Base-by-base conservation (phyloP, 2,329 filamentous ascomycete species). In the Neofusicoccum laricinum region DNA sequence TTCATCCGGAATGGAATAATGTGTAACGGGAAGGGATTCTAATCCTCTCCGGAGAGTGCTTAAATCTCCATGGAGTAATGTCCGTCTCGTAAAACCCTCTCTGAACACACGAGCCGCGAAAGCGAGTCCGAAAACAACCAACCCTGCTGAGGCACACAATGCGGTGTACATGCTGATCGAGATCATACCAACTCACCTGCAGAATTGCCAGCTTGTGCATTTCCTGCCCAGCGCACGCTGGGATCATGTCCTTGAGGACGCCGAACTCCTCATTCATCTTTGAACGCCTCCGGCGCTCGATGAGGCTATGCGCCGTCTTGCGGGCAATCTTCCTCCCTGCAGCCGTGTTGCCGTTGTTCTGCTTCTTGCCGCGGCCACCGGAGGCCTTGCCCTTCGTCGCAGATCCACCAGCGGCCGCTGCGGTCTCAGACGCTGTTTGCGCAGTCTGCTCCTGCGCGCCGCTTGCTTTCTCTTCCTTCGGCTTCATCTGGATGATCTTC, bases 181-280 rank as follows among this genome's bases (percentile, higher is more conserved):
- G 10, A 11, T 36, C 14, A 17, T 15, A 7, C 21, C 12, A 10
- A 51, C 68, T 68, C 76, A 96, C 93, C 86, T 97, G 93, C 58
- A 98, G 80, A 70, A 98, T 97, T 15, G 93, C 93, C 64, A 98
- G 81, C 79, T 99, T 99, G 78, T 98, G 95, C 95, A 98, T 98
- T 73, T 98, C 94, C 69, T 89, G 86, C 6, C 93, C 93, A n/a
- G 86, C 88, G 76, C 95, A 98, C 2, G 95, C 94, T 0, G 95
- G 95, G 64, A 98, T 96, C 91, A 99, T 93, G 71, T 90, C 86
- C 79, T 98, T 98, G 68, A 98, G 80, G 15, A 96, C 90, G 1
- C 88, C 90, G 79, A 98, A 98, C 79, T 98, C 95, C 76, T 98
- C 94, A 70, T 99, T 98, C 94, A 98, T 99, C 82, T 98, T 99